Percentiles rank a stretch among this genome's conserved stretches.
Conservation (phyloP, 2,329 filamentous ascomycete species). For the Aureobasidium sp. region DNA sequence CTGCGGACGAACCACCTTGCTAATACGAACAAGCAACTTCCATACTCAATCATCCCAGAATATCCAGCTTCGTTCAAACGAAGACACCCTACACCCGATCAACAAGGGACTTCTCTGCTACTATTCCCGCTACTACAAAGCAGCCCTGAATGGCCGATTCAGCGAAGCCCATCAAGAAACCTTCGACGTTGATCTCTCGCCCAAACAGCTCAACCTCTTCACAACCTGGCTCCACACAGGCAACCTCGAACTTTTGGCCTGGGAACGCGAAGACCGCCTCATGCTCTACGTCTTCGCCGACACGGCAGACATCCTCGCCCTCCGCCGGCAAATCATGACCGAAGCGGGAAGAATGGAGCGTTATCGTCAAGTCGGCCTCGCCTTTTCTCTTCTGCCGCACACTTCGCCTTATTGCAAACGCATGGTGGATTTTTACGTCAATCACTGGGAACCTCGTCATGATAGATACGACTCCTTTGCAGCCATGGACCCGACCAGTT, state of each 20-base stretch:
- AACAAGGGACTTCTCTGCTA: constrained; percentile 11
- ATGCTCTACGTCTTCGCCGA: background rate
- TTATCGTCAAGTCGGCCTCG: background rate
- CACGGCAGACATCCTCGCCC: background rate
- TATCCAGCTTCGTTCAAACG: background rate
- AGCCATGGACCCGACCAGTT: background rate
- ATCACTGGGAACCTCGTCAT: background rate
- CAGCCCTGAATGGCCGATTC: background rate
- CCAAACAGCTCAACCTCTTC: background rate
- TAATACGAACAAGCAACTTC: background rate
- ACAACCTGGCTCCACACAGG: background rate
- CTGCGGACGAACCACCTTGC: background rate
- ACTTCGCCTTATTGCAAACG: background rate
- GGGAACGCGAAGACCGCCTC: background rate
- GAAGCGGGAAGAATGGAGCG: background rate
- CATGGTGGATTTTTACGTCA: background rate
- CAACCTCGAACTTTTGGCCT: background rate
- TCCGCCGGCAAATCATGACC: background rate
- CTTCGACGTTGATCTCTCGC: background rate
- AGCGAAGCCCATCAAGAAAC: background rate
- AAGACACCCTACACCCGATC: background rate
- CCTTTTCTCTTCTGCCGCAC: background rate
- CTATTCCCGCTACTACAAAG: background rate
- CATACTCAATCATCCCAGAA: background rate
- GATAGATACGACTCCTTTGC: no score